These are phyloP conservation scores for Maudiozyma humilis DNA, from an alignment of 1,139 yeast species.

Conservation along the genomic window DNA sequence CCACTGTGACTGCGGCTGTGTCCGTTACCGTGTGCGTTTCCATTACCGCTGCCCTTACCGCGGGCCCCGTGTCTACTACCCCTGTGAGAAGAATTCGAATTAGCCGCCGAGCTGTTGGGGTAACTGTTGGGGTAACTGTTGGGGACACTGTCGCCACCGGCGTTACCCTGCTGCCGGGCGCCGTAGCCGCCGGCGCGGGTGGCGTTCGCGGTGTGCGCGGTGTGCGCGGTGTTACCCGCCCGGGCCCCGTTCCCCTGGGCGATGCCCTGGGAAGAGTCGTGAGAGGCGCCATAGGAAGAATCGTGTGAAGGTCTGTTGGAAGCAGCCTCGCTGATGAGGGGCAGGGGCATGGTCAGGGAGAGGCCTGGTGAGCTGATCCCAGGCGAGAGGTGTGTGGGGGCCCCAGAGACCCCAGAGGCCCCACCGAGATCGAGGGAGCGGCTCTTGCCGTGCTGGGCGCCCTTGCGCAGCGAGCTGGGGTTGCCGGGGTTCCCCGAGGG, in stretches of 20 bases:
- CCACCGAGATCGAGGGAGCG: constrained; percentile 24
- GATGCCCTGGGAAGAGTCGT: no score
- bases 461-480: no score
- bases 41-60: neutral
- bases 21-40: constrained; percentile 1
- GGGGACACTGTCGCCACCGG: neutral
- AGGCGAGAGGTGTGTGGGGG: no score
- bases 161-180: neutral
- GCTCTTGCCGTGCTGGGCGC: constrained; percentile 31
- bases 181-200: no score
- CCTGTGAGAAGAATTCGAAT: neutral
- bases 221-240: no score
- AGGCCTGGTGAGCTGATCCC: no score
- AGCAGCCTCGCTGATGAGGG: neutral
- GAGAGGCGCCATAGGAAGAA: no score
- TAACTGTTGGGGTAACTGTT: neutral
- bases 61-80: neutral
- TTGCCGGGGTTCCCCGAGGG: no score
- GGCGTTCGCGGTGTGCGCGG: no score
- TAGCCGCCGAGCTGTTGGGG: neutral
- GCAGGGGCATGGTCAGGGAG: no score
- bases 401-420: neutral
- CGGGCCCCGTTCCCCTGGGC: no score
- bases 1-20: neutral
- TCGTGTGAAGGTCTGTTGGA: no score